These are phyloP conservation scores for Aureoboletus auriporus DNA, from an alignment of 768 basidiomycete genomes.

Conservation along the genomic window DNA sequence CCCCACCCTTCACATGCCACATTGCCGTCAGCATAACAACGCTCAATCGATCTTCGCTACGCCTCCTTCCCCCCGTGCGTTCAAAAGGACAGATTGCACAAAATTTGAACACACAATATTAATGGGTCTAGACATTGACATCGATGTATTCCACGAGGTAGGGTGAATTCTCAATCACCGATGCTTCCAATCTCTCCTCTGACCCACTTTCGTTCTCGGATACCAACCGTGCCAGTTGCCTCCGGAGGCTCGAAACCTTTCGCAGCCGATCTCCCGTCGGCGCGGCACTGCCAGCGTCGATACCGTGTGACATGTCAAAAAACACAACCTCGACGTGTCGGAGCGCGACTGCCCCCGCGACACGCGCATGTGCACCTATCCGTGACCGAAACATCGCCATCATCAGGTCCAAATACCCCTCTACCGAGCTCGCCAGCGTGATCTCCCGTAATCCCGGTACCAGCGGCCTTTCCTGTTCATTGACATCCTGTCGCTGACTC, in stretches of 20 bases:
- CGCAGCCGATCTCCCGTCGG: not conserved
- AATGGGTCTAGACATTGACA: not conserved
- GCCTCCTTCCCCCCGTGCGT: no score
- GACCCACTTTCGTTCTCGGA: not conserved
- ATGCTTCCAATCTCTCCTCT: not conserved
- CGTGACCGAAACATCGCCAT: constrained; percentile 11
- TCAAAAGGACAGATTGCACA: no score
- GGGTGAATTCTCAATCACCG: constrained; percentile 5
- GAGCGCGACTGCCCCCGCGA: constrained; percentile 4
- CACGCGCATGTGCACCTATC: not conserved
- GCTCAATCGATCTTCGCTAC: no score
- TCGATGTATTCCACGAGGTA: constrained; percentile 11
- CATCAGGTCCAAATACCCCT: constrained; percentile 6
- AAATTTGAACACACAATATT: no score
- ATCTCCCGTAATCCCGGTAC: constrained; percentile 12
- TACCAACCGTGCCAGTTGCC: not conserved
- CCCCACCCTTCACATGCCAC: no score
- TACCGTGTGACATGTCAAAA: constrained; percentile 10
- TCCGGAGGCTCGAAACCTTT: not conserved
- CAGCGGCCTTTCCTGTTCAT: not conserved
- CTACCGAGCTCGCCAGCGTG: constrained; percentile 13
- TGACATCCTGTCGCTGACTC: not conserved
- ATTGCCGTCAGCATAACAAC: no score
- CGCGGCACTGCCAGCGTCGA: not conserved
- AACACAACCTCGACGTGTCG: constrained; percentile 5